phyloP scores from a whole-genome alignment of 345 rosid species.

The Noccaea caerulescens region DNA sequence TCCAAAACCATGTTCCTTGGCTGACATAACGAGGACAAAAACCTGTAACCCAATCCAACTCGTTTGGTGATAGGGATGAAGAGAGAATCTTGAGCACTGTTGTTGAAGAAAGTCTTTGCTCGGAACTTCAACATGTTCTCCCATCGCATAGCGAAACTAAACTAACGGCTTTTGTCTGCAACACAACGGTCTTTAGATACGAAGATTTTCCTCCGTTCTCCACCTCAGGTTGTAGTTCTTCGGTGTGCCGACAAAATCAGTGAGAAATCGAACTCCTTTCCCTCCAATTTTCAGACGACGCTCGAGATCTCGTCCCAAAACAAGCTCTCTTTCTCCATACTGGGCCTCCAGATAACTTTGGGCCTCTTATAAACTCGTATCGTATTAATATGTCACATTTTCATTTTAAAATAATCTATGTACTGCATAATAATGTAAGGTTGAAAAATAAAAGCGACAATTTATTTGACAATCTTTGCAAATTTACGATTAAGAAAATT shows the following conservation, averaged over 20 bases:
- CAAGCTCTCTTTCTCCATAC: not conserved
- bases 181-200: not conserved
- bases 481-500: not conserved
- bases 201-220: too few relatives aligned
- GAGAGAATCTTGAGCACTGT: slow-evolving; percentile 2
- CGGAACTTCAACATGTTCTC: slow-evolving; percentile 34
- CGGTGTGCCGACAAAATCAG: too few relatives aligned
- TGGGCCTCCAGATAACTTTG: not conserved
- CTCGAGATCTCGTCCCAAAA: not conserved
- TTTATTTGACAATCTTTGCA: not conserved
- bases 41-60: slow-evolving; percentile 17
- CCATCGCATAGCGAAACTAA: slow-evolving; percentile 35
- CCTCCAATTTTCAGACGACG: too few relatives aligned
- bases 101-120: slow-evolving; percentile 35
- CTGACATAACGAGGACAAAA: slow-evolving; percentile 26
- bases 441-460: too few relatives aligned
- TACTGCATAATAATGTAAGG: too few relatives aligned
- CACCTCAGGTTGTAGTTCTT: too few relatives aligned
- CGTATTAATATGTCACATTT: too few relatives aligned
- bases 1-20: slow-evolving; percentile 36
- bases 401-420: too few relatives aligned
- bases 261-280: too few relatives aligned
- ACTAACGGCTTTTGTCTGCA: slow-evolving; percentile 27
- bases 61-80: not conserved
- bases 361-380: not conserved